Evolutionary conservation across 768 basidiomycete genomes (phyloP).

Genomic region (Galerina sulciceps): DNA sequence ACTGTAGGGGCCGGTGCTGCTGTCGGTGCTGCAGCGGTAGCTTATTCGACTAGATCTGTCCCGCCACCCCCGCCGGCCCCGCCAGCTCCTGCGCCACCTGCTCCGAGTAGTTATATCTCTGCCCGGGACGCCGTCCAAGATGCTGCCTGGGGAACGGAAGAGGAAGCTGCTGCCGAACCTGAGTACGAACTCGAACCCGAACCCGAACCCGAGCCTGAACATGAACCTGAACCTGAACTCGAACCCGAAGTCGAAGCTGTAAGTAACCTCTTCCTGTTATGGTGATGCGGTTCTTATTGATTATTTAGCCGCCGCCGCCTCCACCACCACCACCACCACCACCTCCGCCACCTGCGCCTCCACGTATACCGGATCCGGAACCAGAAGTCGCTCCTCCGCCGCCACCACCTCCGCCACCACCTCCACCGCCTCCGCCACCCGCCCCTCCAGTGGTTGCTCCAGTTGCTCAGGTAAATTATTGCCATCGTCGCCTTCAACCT

Average conservation of each 20-base stretch:
- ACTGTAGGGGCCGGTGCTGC: conserved; percentile 37
- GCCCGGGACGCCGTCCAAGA: conserved; percentile 35
- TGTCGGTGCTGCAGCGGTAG: conserved; percentile 37
- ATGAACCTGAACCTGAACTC: conserved; percentile 9
- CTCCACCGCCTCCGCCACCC: conserved; percentile 54
- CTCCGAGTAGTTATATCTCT: conserved; percentile 21
- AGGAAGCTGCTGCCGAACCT: conserved; percentile 25
- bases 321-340: conserved; percentile 46
- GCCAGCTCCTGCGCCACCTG: conserved; percentile 21
- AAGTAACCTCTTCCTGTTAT: conserved; percentile 11
- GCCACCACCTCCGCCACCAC: conserved; percentile 45
- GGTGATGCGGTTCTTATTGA: not conserved
- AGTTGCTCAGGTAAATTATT: conserved; percentile 35
- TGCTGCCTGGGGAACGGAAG: conserved; percentile 33
- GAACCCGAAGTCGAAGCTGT: conserved; percentile 28
- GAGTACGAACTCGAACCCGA: conserved; percentile 25
- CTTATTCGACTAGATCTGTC: conserved; percentile 27
- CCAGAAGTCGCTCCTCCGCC: conserved; percentile 35
- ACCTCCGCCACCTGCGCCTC: conserved; percentile 38
- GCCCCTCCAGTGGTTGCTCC: conserved; percentile 55
- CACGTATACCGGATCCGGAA: conserved; percentile 21
- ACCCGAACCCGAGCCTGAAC: conserved; percentile 26
- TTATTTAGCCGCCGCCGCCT: conserved; percentile 33
- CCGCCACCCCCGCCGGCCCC: conserved; percentile 35
- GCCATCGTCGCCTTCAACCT: not conserved